Evolutionary conservation across 2,329 filamentous ascomycete species (phyloP).

Genomic region (Huntiella savannae): DNA sequence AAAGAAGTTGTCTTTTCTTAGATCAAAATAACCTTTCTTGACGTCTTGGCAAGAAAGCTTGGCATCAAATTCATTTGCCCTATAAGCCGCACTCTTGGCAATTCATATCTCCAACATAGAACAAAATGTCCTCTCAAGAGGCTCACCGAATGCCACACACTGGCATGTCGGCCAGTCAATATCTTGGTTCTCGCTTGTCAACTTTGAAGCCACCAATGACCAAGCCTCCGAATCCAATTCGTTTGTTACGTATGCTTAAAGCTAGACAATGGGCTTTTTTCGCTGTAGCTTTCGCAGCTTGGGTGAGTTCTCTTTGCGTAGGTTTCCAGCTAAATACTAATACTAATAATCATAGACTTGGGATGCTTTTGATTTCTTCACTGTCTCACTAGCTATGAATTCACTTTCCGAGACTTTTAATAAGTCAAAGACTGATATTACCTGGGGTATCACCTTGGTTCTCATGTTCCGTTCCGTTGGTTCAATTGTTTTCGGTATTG

Average conservation of each 20-base stretch:
- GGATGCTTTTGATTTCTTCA: conserved; percentile 71
- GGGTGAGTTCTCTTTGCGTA: conserved; percentile 23
- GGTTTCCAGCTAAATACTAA: background rate
- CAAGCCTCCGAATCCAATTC: conserved; percentile 33
- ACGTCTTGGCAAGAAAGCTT: background rate
- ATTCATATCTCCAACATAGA: background rate
- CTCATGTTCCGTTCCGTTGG: conserved; percentile 57
- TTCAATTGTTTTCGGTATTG: conserved; percentile 55
- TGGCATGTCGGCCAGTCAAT: conserved; percentile 18
- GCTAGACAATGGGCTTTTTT: conserved; percentile 37
- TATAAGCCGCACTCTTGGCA: background rate
- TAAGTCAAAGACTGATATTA: conserved; percentile 43
- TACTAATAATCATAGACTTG: conserved; percentile 40
- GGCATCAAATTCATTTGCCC: background rate
- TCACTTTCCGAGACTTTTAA: conserved; percentile 39
- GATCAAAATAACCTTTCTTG: background rate
- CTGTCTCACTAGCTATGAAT: conserved; percentile 56
- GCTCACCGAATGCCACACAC: conserved; percentile 20
- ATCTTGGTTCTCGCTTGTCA: conserved; percentile 32
- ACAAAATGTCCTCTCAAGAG: background rate
- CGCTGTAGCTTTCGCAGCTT: conserved; percentile 33
- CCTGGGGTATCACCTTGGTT: conserved; percentile 56
- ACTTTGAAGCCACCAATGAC: conserved; percentile 38
- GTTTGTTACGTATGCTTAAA: conserved; percentile 28
- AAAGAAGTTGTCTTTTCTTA: background rate